Evolutionary conservation across 169 alveolate genomes (phyloP).

Genomic region (Eimeria tenella): DNA sequence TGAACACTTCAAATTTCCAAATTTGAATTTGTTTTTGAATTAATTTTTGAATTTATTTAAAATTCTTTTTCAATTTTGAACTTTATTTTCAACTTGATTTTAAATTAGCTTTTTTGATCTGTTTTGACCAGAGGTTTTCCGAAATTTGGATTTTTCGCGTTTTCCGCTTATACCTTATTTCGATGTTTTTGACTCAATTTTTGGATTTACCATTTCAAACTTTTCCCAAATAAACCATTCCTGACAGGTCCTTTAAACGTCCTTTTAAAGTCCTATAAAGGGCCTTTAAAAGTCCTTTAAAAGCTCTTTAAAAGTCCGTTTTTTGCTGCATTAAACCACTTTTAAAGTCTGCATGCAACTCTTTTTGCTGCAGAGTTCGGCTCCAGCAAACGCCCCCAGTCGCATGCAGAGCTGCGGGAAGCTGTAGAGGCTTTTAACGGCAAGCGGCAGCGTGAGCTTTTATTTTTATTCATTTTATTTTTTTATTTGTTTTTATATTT

Average conservation of each 20-base stretch:
- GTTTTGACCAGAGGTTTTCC: too few relatives aligned
- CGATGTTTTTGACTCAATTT: too few relatives aligned
- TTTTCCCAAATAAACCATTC: too few relatives aligned
- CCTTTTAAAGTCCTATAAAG: too few relatives aligned
- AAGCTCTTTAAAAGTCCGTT: too few relatives aligned
- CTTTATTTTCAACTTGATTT: neutral
- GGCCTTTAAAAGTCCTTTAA: too few relatives aligned
- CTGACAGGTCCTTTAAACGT: too few relatives aligned
- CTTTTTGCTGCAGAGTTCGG: neutral
- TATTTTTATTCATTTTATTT: neutral
- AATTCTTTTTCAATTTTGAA: neutral
- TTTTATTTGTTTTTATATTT: neutral
- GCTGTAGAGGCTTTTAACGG: slow-evolving; percentile 70
- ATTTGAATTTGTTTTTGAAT: neutral
- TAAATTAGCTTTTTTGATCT: neutral
- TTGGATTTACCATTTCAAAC: too few relatives aligned
- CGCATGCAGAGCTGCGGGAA: slow-evolving; percentile 56
- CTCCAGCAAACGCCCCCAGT: slow-evolving; percentile 41
- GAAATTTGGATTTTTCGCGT: too few relatives aligned
- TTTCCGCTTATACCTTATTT: too few relatives aligned
- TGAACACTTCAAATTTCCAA: neutral
- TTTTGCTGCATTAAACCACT: too few relatives aligned
- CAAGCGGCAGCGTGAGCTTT: slow-evolving; percentile 11
- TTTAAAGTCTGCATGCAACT: neutral
- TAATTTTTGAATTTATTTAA: neutral